Base-by-base conservation (phyloP, 371 early-diverging fungal genomes). In the Actinomucor elegans region DNA sequence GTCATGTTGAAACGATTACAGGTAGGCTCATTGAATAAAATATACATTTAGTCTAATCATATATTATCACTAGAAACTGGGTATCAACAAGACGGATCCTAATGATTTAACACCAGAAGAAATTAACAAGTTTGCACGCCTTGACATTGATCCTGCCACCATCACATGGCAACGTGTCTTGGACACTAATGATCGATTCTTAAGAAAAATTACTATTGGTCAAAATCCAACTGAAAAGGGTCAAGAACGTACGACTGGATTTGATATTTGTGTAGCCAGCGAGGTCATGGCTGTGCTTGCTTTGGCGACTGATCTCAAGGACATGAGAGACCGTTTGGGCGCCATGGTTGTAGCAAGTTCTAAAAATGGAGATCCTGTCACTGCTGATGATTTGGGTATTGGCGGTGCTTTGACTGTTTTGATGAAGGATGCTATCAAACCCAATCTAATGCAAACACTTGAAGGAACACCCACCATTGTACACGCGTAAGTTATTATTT, bases 221-320 rank as follows among this genome's bases (percentile, higher is more conserved):
- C 87, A 90, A 64, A 88, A 86, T 5, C 67, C 86, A 2, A 90
- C 94, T 31, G 96, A 96, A 71, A 83, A 90, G 69, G 94, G 94
- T 5, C 80, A 85, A 56, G 81, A 85, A 44, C 83, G 98, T 36
- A 67, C 83, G 59, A 96, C 98, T 15, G 96, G 97, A 8, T 97
- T 90, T 64, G 98, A 97, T 69, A 97, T 97, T 57, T 75, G 96
- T 6, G 98, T 97, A 15, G 97, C 95, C 11, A 89, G 90, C 64
- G 98, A 97, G 70, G 89, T 92, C 64, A 97, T 97, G 98, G 98
- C 98, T 6, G 92, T 96, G 7, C 70, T 97, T 37, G 97, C 98
- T 3, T 74, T 97, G 29, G 87, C 92, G n/a, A 93, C 93, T 1
- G 88, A 86, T 66, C 61, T 96, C 48, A 62, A 75, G 48, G 98